Evolutionary conservation across 495 filamentous ascomycete genomes (phyloP).

Genomic region (Hypoxylon cercidicola): DNA sequence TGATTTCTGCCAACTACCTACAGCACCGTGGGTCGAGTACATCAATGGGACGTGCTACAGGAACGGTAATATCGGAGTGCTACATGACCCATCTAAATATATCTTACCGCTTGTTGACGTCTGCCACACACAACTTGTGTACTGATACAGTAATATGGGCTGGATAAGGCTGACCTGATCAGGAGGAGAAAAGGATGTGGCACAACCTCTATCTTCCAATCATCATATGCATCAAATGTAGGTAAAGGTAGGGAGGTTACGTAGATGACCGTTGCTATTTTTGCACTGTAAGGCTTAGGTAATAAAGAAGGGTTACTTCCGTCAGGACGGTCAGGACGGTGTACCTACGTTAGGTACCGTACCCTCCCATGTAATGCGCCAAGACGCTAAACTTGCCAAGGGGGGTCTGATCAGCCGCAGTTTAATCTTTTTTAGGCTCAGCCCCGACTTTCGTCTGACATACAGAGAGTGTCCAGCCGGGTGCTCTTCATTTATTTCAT

Average conservation of each 20-base stretch:
- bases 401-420: constrained; percentile 37
- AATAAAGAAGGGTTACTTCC: constrained; percentile 3
- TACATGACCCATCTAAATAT: not conserved
- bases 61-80: not conserved
- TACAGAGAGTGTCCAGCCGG: constrained; percentile 16
- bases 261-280: constrained; percentile 28
- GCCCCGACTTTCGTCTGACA: constrained; percentile 35
- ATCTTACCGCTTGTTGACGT: constrained; percentile 16
- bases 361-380: constrained; percentile 5
- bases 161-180: not conserved
- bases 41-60: too few relatives aligned
- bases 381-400: constrained; percentile 20
- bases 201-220: not conserved
- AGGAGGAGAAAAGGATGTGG: constrained; percentile 12
- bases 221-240: not conserved
- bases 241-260: not conserved
- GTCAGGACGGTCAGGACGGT: too few relatives aligned
- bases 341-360: not conserved
- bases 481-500: constrained; percentile 9
- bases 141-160: not conserved
- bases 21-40: too few relatives aligned
- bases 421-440: constrained; percentile 27
- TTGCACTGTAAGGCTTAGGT: constrained; percentile 27
- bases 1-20: too few relatives aligned
- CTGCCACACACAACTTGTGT: constrained; percentile 4